Conservation (phyloP, 108 stramenopile genomes). For the Pinguiococcus pyrenoidosus region DNA sequence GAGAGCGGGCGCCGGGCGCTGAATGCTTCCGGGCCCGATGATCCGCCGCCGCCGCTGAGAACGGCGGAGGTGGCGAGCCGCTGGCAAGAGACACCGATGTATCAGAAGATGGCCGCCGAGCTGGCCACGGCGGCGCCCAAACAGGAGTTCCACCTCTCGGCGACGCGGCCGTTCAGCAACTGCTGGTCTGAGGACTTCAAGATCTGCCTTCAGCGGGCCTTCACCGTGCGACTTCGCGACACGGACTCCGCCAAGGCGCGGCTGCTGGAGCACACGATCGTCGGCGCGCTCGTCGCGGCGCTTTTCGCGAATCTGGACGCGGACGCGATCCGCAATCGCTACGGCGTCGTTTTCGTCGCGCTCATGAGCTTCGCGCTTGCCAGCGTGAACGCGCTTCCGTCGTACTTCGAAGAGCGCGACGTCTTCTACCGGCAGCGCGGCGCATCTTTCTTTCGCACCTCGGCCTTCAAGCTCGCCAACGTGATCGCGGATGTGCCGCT, state of each 20-base stretch:
- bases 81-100: background rate
- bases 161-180: too few relatives aligned
- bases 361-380: conserved; percentile 51
- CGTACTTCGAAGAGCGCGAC: conserved; percentile 44
- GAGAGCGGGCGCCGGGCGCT: background rate
- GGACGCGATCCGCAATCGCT: too few relatives aligned
- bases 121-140: too few relatives aligned
- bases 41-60: background rate
- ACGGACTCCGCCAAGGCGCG: too few relatives aligned
- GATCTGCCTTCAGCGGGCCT: conserved; percentile 18
- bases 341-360: conserved; percentile 24
- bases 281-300: background rate
- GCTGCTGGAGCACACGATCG: background rate
- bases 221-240: too few relatives aligned
- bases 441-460: conserved; percentile 63
- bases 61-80: background rate
- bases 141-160: too few relatives aligned
- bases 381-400: conserved; percentile 48
- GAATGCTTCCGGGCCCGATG: background rate
- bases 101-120: conserved; percentile 6
- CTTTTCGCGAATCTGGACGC: too few relatives aligned
- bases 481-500: background rate
- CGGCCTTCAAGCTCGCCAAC: conserved; percentile 28
- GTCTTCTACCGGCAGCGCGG: conserved; percentile 75
- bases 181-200: conserved; percentile 15